Evolutionary conservation across 164 flowering plant species (phyloP).

Genomic region (Vitis labrusca): DNA sequence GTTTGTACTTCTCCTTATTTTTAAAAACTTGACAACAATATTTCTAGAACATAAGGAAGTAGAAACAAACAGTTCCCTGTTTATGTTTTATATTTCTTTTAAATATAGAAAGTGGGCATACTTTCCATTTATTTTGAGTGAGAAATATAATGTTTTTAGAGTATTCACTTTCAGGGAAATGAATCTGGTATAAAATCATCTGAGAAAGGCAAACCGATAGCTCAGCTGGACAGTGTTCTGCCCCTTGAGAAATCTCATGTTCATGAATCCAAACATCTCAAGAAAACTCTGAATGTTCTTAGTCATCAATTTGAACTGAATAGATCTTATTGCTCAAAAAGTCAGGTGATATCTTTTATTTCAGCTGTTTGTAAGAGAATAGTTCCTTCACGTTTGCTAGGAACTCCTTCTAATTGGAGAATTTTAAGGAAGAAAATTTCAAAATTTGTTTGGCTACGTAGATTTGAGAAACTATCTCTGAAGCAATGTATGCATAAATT

Average conservation of each 20-base stretch:
- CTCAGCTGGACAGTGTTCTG: no score
- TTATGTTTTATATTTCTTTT: neutral
- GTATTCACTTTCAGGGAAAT: constrained; percentile 20
- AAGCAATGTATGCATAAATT: constrained; percentile 71
- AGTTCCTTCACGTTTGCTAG: constrained; percentile 73
- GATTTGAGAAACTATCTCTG: constrained; percentile 71
- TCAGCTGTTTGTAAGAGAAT: constrained; percentile 90
- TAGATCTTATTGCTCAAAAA: constrained; percentile 42
- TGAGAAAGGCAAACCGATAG: neutral
- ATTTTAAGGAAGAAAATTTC: constrained; percentile 68
- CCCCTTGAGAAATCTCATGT: neutral
- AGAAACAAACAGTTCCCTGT: no score
- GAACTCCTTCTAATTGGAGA: constrained; percentile 63
- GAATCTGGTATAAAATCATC: neutral
- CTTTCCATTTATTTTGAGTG: neutral
- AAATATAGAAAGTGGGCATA: neutral
- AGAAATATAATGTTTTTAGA: neutral
- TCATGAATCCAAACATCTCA: constrained; percentile 1
- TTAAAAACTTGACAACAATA: no score
- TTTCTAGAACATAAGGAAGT: no score
- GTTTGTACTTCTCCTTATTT: no score
- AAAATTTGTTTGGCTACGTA: constrained; percentile 58
- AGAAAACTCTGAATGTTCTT: constrained; percentile 3
- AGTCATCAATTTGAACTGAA: constrained; percentile 21
- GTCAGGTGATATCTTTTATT: constrained; percentile 75